These are phyloP conservation scores for Globisporangium perplexum DNA, from an alignment of 352 stramenopile genomes.

Conservation along the genomic window DNA sequence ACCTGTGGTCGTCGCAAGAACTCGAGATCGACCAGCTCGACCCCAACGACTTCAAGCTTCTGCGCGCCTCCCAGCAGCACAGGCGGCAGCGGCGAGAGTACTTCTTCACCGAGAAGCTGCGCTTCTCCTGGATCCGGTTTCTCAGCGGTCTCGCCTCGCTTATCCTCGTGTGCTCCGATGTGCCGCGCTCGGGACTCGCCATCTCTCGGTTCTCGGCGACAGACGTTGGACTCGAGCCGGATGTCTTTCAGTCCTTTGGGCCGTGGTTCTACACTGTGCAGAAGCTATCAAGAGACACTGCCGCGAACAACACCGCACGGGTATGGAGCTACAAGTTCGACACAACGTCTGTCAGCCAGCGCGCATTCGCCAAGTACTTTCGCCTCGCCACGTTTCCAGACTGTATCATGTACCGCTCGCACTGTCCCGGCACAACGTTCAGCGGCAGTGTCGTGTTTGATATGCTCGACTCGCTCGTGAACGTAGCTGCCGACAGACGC, in stretches of 20 bases:
- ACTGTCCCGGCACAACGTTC: constrained; percentile 12
- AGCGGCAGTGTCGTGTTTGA: constrained; percentile 17
- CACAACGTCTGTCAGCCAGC: constrained; percentile 24
- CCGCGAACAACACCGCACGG: constrained; percentile 6
- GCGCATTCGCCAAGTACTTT: constrained; percentile 20
- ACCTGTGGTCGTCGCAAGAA: background rate
- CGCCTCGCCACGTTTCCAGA: constrained; percentile 14
- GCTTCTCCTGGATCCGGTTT: constrained; percentile 7
- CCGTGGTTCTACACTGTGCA: constrained; percentile 6
- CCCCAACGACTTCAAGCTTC: background rate
- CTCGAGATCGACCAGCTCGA: background rate
- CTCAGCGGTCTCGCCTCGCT: constrained; percentile 17
- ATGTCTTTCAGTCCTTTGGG: constrained; percentile 18
- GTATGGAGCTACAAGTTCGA: constrained; percentile 39
- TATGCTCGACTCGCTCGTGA: constrained; percentile 30
- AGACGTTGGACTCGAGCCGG: constrained; percentile 23
- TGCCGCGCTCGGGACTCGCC: constrained; percentile 24
- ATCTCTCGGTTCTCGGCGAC: constrained; percentile 11
- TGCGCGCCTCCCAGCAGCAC: constrained; percentile 1
- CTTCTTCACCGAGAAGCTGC: constrained; percentile 3
- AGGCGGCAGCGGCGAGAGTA: background rate
- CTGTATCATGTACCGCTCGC: constrained; percentile 23
- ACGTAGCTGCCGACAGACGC: constrained; percentile 3
- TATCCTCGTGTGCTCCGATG: constrained; percentile 23
- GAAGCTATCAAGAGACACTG: background rate